phyloP scores from a whole-genome alignment of 805 yeast species.

The Metschnikowia anglica region DNA sequence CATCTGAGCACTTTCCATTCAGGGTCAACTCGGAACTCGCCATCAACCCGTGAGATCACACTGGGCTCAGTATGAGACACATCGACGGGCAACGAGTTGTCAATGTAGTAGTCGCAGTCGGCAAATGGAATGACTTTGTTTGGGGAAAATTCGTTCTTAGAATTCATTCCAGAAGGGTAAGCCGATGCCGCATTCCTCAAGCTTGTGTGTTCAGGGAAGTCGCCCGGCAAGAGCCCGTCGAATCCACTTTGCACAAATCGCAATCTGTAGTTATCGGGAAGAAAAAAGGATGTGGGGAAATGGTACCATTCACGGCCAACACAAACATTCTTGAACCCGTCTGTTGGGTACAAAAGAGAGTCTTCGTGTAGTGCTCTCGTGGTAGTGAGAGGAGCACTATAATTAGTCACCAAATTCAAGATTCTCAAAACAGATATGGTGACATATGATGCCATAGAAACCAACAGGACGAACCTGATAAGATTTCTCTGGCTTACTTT shows the following conservation, averaged over 20 bases:
- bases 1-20: conserved; percentile 54
- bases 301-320: conserved; percentile 96
- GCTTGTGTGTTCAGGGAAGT: conserved; percentile 52
- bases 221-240: conserved; percentile 86
- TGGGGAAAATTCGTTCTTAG: conserved; percentile 63
- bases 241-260: conserved; percentile 75
- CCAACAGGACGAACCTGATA: conserved; percentile 13
- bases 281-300: conserved; percentile 82
- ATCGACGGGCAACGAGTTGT: conserved; percentile 53
- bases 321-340: conserved; percentile 56
- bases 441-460: conserved; percentile 33
- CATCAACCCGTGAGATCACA: conserved; percentile 10
- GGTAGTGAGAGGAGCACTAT: conserved; percentile 68
- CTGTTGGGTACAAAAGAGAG: conserved; percentile 12
- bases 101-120: conserved; percentile 70
- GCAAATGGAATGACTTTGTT: conserved; percentile 50
- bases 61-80: conserved; percentile 41
- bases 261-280: conserved; percentile 62
- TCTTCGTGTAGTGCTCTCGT: conserved; percentile 43
- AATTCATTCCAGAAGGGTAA: conserved; percentile 70
- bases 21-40: conserved; percentile 19
- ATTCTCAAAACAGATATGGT: conserved; percentile 48
- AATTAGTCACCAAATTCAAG: conserved; percentile 59
- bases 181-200: conserved; percentile 38
- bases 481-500: conserved; percentile 8